Conservation (phyloP, 2,329 filamentous ascomycete species). For the Apiospora marii region DNA sequence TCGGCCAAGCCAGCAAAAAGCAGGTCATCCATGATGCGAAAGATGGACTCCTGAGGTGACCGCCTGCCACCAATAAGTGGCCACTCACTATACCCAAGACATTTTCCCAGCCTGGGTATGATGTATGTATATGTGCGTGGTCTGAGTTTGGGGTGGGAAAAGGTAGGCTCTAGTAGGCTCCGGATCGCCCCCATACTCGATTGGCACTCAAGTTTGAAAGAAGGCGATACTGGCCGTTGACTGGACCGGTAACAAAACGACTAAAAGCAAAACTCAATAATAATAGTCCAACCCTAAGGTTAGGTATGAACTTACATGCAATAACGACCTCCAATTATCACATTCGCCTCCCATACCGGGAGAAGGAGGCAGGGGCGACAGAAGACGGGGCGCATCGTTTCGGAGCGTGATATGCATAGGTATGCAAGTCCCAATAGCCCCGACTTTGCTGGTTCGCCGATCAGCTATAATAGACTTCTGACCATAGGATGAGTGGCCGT, state of each 20-base stretch:
- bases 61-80: constrained; percentile 1
- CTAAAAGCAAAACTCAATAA: not conserved
- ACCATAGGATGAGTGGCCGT: not conserved
- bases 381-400: not conserved
- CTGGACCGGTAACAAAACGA: not conserved
- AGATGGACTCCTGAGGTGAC: not conserved
- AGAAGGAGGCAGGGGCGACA: not conserved
- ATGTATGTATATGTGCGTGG: constrained; percentile 1
- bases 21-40: not conserved
- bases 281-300: not conserved
- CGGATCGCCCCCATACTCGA: not conserved
- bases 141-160: not conserved
- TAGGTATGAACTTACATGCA: not conserved
- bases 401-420: not conserved
- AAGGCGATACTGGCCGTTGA: not conserved
- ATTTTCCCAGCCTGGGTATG: not conserved
- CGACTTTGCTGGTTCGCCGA: not conserved
- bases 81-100: constrained; percentile 15
- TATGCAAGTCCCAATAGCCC: not conserved
- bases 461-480: constrained; percentile 19
- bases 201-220: not conserved
- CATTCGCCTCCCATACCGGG: not conserved
- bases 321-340: not conserved
- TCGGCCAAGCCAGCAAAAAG: not conserved
- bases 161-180: not conserved